Percentiles rank a stretch among this genome's conserved stretches.
Conservation (phyloP, 139 green algal genomes). For the Trebouxia sp. region DNA sequence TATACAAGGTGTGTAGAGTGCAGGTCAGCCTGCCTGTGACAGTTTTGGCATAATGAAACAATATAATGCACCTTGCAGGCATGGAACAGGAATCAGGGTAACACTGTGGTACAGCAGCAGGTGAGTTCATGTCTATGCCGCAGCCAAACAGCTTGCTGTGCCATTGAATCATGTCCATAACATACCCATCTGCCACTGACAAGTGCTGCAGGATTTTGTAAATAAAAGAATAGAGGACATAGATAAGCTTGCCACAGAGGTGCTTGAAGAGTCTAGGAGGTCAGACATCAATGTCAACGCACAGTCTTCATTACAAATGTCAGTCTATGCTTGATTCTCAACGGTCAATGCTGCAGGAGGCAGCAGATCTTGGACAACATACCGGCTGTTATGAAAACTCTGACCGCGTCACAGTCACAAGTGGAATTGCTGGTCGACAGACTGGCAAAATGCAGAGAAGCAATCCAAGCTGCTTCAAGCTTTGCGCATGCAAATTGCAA, state of each 20-base stretch:
- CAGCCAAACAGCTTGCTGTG: background rate
- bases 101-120: background rate
- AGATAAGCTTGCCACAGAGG: background rate
- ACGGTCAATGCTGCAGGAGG: background rate
- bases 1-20: constrained; percentile 5
- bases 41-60: background rate
- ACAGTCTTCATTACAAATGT: no score
- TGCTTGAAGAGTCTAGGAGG: background rate
- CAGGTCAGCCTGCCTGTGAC: no score
- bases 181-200: no score
- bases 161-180: background rate
- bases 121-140: background rate
- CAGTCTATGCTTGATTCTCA: background rate
- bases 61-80: background rate
- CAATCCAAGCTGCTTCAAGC: background rate
- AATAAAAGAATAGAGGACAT: background rate
- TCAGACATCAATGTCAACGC: background rate
- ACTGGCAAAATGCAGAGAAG: background rate
- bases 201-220: background rate
- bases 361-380: background rate
- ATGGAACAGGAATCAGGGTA: background rate
- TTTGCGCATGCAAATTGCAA: background rate
- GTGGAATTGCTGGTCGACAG: background rate
- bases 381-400: background rate
- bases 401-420: background rate